Conservation (phyloP, 129 eudicot genomes). For the Flaveria ramosissima region DNA sequence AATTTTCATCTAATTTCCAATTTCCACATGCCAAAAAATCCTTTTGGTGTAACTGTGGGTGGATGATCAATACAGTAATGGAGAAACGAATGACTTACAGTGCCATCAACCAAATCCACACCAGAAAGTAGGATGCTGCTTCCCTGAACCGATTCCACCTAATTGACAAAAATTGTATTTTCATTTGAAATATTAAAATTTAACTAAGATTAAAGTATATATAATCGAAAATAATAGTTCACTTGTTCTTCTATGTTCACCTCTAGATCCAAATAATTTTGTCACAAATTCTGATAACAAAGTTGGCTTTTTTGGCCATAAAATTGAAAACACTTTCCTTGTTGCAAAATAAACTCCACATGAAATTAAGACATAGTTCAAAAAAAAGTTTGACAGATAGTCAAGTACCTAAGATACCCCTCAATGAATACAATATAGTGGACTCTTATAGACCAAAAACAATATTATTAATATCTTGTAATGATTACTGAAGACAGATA, state of each 20-base stretch:
- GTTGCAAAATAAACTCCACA: not conserved
- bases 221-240: not conserved
- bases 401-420: not conserved
- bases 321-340: not conserved
- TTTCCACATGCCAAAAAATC: not conserved
- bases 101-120: conserved; percentile 94
- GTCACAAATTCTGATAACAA: not conserved
- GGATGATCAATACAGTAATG: not conserved
- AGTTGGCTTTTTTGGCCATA: not conserved
- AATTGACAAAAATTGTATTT: not conserved
- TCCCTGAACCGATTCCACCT: conserved; percentile 84
- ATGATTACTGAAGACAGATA: not conserved
- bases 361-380: too few species aligned
- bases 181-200: not conserved
- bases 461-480: not conserved
- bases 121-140: conserved; percentile 78
- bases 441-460: not conserved
- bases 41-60: not conserved
- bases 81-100: conserved; percentile 51
- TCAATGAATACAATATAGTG: not conserved
- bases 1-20: not conserved
- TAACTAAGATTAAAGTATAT: not conserved
- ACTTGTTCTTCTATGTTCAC: not conserved
- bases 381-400: not conserved
- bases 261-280: conserved; percentile 6